Evolutionary conservation across 2,329 filamentous ascomycete species (phyloP), one percentile per base, ranked within the genome.

Genomic region (Paramyrothecium sp.): DNA sequence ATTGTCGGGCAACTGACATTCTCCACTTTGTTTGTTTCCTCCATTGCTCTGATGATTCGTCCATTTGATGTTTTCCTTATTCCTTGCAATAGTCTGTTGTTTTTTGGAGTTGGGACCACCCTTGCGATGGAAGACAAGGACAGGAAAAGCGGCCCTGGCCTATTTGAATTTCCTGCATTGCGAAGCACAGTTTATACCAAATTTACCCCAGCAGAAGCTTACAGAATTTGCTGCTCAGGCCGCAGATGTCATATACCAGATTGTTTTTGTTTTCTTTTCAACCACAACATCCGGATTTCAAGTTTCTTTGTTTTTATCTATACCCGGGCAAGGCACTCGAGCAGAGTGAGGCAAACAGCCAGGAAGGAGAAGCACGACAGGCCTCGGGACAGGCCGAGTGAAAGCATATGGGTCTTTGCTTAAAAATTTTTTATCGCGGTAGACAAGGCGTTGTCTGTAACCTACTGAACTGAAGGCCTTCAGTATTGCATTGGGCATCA

Each of bases 1-100:
- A 17, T 56, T 58, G 61, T 67, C 61, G 60, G 65, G 65, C 65
- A 55, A 67, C 65, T 59, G 60, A 67, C 62, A 58, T 54, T n/a
- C 50, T 56, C 41, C 38, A 44, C 53, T 55, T 56, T 30, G 26
- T 30, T 30, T 10, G 10, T 30, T 30, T 30, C 26, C 26, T 30
- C 26, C 56, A 23, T 52, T 63, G 51, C 59, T 48, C 57, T 58
- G 22, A 22, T 60, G 54, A 58, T 57, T 56, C 48, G 49, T 55
- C 47, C 53, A 55, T 56, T 38, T 51, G 51, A 57, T 52, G 26
- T 34, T 62, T 58, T 51, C 38, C 5, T 44, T 16, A 17, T 44
- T 44, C 13, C 5, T 7, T 44, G 13, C 13, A 19, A 4, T 44
- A 19, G 13, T 19, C 4, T 16, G 38, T 53, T 57, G 57, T 3